Evolutionary conservation across 768 basidiomycete genomes (phyloP).

Genomic region (Boletus sp.): DNA sequence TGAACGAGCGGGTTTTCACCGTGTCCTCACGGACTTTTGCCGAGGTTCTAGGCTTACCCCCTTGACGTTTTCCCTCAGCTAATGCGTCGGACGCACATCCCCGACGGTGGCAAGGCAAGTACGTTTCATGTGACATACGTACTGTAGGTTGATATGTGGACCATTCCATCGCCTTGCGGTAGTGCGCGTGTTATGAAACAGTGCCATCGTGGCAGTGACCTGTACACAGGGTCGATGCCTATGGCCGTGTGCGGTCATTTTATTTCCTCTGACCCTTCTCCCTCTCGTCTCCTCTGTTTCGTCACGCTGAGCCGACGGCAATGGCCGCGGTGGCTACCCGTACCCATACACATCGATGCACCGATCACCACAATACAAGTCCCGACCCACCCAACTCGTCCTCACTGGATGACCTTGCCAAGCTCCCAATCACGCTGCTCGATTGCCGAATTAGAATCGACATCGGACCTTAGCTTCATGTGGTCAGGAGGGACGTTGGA

Average conservation of each 20-base stretch:
- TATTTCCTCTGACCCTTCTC: not conserved
- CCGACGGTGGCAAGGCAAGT: not conserved
- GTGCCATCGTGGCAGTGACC: not conserved
- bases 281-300: too few relatives aligned
- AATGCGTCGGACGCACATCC: not conserved
- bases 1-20: not conserved
- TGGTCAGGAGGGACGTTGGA: not conserved
- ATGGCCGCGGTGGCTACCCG: not conserved
- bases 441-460: slow-evolving; percentile 1
- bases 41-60: not conserved
- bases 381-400: not conserved
- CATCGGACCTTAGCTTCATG: not conserved
- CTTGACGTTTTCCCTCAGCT: not conserved
- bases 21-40: not conserved
- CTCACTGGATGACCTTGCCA: too few relatives aligned
- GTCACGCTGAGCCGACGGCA: not conserved
- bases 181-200: not conserved
- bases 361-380: not conserved
- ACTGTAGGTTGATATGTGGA: not conserved
- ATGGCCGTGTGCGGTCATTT: not conserved
- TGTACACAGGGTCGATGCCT: not conserved
- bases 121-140: not conserved
- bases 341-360: not conserved
- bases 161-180: not conserved
- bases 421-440: too few relatives aligned